These are phyloP conservation scores for Ocimum tenuiflorum DNA, from an alignment of 257 asterid species.

Conservation along the genomic window DNA sequence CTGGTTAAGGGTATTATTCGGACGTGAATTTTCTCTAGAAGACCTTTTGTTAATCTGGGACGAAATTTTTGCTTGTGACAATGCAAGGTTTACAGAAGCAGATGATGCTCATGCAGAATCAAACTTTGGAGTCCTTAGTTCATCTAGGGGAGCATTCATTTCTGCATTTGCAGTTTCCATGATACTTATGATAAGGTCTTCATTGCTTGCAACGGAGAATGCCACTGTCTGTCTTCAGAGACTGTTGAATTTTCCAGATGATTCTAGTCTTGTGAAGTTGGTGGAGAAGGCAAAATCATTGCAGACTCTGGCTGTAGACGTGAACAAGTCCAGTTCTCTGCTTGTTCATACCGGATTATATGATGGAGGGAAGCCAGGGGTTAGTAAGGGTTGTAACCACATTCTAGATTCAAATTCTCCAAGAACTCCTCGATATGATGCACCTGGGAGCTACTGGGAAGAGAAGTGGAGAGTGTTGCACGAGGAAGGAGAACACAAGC, in stretches of 20 bases:
- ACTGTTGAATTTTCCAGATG: constrained; percentile 66
- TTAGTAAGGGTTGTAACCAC: constrained; percentile 50
- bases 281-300: constrained; percentile 63
- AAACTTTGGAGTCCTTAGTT: constrained; percentile 44
- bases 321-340: constrained; percentile 45
- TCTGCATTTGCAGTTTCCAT: constrained; percentile 91
- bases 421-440: constrained; percentile 41
- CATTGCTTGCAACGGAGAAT: constrained; percentile 79
- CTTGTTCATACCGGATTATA: constrained; percentile 32
- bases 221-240: constrained; percentile 85
- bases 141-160: constrained; percentile 78
- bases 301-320: constrained; percentile 54
- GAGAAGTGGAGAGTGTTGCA: constrained; percentile 83
- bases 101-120: constrained; percentile 18
- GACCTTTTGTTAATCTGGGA: constrained; percentile 78
- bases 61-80: constrained; percentile 60
- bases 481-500: constrained; percentile 56
- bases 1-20: constrained; percentile 85
- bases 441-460: constrained; percentile 85
- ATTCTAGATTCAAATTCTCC: constrained; percentile 55
- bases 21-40: constrained; percentile 82
- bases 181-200: constrained; percentile 68
- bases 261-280: constrained; percentile 49
- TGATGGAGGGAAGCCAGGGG: constrained; percentile 36
- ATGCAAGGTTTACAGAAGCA: constrained; percentile 31